phyloP scores from a whole-genome alignment of 768 basidiomycete species.

The Mycena maculata region DNA sequence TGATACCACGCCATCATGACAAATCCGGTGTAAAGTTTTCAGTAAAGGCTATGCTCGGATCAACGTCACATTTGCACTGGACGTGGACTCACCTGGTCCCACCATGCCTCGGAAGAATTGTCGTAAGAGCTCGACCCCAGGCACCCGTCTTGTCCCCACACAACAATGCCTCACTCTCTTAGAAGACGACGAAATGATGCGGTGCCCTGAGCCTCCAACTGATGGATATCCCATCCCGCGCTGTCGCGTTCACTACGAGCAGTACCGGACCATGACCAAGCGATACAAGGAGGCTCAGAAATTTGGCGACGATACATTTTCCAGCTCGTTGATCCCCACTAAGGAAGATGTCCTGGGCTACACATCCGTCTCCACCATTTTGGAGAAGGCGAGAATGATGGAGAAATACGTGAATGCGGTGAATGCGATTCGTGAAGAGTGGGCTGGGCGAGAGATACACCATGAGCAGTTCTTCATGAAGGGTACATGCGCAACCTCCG shows the following conservation, averaged over 20 bases:
- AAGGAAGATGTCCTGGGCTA: slow-evolving; percentile 8
- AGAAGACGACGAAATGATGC: slow-evolving; percentile 42
- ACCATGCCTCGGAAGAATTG: too few relatives aligned
- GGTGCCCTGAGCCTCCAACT: slow-evolving; percentile 35
- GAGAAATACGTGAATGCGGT: slow-evolving; percentile 9
- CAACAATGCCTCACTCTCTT: slow-evolving; percentile 17
- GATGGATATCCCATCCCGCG: slow-evolving; percentile 36
- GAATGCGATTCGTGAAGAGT: slow-evolving; percentile 39
- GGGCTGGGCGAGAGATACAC: slow-evolving; percentile 45
- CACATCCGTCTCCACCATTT: background rate
- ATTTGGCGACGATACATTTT: slow-evolving; percentile 38
- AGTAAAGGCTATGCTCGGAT: too few relatives aligned
- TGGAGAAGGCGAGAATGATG: slow-evolving; percentile 2
- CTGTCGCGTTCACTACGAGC: slow-evolving; percentile 41
- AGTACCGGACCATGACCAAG: slow-evolving; percentile 39
- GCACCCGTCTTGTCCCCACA: too few relatives aligned
- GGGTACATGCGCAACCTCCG: slow-evolving; percentile 29
- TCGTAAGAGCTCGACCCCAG: too few relatives aligned
- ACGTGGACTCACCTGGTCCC: too few relatives aligned
- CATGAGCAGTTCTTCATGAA: slow-evolving; percentile 46
- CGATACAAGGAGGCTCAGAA: slow-evolving; percentile 44
- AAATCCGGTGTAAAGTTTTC: too few relatives aligned
- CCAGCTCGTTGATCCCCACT: slow-evolving; percentile 33
- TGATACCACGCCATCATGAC: too few relatives aligned
- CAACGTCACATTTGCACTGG: too few relatives aligned